Evolutionary conservation across 495 filamentous ascomycete species (phyloP).

Genomic region (Hypoxylon perforatum): DNA sequence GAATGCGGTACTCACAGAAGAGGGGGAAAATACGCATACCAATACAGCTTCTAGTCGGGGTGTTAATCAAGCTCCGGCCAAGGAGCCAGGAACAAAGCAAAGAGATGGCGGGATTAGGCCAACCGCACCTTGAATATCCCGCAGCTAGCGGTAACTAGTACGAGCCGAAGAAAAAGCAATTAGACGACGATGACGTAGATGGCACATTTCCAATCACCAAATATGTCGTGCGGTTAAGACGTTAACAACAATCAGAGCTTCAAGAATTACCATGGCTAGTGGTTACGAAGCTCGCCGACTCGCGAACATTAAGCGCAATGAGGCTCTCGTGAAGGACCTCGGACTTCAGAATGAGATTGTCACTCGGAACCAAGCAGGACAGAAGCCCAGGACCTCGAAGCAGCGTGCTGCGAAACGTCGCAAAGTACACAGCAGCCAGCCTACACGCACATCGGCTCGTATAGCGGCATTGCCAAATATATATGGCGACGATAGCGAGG

Average conservation of each 20-base stretch:
- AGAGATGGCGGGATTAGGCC: too few relatives aligned
- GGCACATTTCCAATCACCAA: neutral
- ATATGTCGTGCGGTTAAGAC: neutral
- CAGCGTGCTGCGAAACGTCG: conserved; percentile 31
- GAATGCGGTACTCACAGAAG: too few relatives aligned
- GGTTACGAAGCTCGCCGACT: conserved; percentile 51
- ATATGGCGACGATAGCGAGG: conserved; percentile 13
- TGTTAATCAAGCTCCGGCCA: too few relatives aligned
- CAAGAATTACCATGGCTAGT: conserved; percentile 16
- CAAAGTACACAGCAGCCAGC: conserved; percentile 18
- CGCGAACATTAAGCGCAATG: conserved; percentile 67
- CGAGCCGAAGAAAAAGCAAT: neutral
- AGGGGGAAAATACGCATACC: too few relatives aligned
- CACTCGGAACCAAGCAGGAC: neutral
- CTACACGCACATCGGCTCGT: conserved; percentile 42
- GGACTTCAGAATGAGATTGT: conserved; percentile 26
- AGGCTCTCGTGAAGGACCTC: conserved; percentile 60
- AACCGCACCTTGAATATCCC: too few relatives aligned
- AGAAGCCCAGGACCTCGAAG: neutral
- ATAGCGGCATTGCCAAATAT: conserved; percentile 23
- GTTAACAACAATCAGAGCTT: neutral
- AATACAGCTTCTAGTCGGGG: too few relatives aligned
- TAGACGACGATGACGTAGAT: conserved; percentile 1
- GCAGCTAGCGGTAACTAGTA: too few relatives aligned
- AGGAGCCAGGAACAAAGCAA: too few relatives aligned